phyloP scores from a whole-genome alignment of 1,139 yeast species.

The Candida glucosophila region DNA sequence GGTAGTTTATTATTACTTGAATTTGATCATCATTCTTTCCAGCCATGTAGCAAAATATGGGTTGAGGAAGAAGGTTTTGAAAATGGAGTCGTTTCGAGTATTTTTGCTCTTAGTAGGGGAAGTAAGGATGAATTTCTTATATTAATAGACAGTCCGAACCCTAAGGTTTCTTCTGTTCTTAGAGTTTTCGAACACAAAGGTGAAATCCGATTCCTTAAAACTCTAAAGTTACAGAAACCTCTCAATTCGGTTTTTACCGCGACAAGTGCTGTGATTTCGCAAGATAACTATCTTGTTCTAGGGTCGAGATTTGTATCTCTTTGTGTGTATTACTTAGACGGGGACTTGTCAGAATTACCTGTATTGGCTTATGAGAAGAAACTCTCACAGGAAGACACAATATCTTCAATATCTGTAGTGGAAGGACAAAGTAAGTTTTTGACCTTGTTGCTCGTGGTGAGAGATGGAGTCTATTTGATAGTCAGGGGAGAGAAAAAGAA shows the following conservation, averaged over 20 bases:
- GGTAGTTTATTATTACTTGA: conserved; percentile 45
- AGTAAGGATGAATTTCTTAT: conserved; percentile 20
- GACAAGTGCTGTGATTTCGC: conserved; percentile 40
- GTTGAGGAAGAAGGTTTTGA: conserved; percentile 11
- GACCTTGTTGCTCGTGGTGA: conserved; percentile 39
- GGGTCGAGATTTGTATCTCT: conserved; percentile 71
- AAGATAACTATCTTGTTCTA: conserved; percentile 37
- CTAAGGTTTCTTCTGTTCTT: conserved; percentile 47
- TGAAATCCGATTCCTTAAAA: conserved; percentile 8
- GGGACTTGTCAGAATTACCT: conserved; percentile 9
- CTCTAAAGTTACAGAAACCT: conserved; percentile 20
- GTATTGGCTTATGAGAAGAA: conserved; percentile 36
- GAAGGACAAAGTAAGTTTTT: conserved; percentile 10
- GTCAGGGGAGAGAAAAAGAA: conserved; percentile 57
- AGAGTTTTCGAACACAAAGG: conserved; percentile 19
- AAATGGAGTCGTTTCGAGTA: conserved; percentile 45
- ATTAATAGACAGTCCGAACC: conserved; percentile 62
- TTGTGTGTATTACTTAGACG: conserved; percentile 40
- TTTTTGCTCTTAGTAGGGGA: conserved; percentile 24
- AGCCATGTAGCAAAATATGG: conserved; percentile 14
- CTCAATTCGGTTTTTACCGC: conserved; percentile 48
- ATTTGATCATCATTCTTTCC: conserved; percentile 16
- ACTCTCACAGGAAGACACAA: conserved; percentile 65
- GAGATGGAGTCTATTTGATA: conserved; percentile 56
- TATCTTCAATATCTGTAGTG: conserved; percentile 46